phyloP scores from a whole-genome alignment of 169 alveolate species.

The Plasmodium berghei region DNA sequence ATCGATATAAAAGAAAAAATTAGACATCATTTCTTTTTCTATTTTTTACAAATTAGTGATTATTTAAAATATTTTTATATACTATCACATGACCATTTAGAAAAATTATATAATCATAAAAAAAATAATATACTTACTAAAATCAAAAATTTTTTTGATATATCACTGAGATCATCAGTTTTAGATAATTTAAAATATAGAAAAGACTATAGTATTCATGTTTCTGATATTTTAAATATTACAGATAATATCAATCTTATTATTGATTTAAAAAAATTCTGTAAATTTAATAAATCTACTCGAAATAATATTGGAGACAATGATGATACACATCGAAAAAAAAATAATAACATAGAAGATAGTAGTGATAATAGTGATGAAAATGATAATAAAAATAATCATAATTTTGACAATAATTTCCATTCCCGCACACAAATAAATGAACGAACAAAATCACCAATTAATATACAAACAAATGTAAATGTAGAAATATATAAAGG shows the following conservation, averaged over 20 bases:
- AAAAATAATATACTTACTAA: constrained; percentile 40
- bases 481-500: constrained; percentile 72
- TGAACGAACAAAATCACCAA: constrained; percentile 4
- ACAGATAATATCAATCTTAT: constrained; percentile 59
- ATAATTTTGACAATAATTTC: not conserved
- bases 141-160: constrained; percentile 59
- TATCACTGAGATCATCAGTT: constrained; percentile 64
- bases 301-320: not conserved
- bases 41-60: constrained; percentile 74
- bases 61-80: constrained; percentile 71
- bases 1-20: constrained; percentile 69
- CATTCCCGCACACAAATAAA: not conserved
- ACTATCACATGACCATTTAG: constrained; percentile 57
- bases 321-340: not conserved
- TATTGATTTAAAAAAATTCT: constrained; percentile 34
- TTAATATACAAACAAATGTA: constrained; percentile 22
- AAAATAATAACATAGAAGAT: not conserved
- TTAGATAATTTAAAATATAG: constrained; percentile 50
- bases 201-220: constrained; percentile 41
- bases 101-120: constrained; percentile 51
- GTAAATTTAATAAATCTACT: not conserved
- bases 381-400: not conserved
- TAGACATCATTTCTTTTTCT: constrained; percentile 63
- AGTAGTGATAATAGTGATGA: not conserved
- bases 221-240: constrained; percentile 57